Evolutionary conservation across 352 stramenopile genomes (phyloP).

Genomic region (Phytophthora podocarpi): DNA sequence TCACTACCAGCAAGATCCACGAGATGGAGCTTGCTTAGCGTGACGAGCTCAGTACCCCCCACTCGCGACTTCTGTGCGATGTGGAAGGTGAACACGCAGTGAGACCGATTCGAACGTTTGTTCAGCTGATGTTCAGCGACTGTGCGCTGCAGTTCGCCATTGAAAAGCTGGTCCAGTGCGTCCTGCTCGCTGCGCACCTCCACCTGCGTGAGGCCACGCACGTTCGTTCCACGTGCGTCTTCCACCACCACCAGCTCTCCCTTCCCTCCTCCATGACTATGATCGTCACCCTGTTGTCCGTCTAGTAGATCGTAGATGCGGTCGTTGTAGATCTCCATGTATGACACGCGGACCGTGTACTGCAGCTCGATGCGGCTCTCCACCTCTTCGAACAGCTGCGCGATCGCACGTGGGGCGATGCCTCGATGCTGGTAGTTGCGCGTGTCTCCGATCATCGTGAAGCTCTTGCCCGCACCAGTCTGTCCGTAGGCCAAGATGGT

Average conservation of each 20-base stretch:
- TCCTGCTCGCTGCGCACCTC: constrained; percentile 83
- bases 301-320: constrained; percentile 92
- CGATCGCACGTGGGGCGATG: constrained; percentile 86
- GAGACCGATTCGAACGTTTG: constrained; percentile 93
- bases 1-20: constrained; percentile 96
- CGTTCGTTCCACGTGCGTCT: constrained; percentile 78
- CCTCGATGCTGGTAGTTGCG: constrained; percentile 92
- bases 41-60: constrained; percentile 73
- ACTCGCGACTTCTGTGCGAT: constrained; percentile 89
- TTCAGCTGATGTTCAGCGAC: constrained; percentile 95
- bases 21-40: constrained; percentile 92
- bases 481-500: constrained; percentile 91
- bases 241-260: constrained; percentile 88
- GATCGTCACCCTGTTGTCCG: constrained; percentile 24
- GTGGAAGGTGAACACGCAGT: constrained; percentile 94
- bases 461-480: constrained; percentile 90
- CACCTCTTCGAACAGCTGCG: constrained; percentile 91
- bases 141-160: constrained; percentile 91
- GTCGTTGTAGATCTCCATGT: constrained; percentile 98
- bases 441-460: constrained; percentile 93
- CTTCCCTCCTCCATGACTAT: constrained; percentile 13
- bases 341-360: constrained; percentile 89
- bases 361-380: constrained; percentile 89
- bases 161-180: constrained; percentile 92
- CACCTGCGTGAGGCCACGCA: constrained; percentile 89